Conservation (phyloP, 352 stramenopile genomes). For the Pythium periplocum region DNA sequence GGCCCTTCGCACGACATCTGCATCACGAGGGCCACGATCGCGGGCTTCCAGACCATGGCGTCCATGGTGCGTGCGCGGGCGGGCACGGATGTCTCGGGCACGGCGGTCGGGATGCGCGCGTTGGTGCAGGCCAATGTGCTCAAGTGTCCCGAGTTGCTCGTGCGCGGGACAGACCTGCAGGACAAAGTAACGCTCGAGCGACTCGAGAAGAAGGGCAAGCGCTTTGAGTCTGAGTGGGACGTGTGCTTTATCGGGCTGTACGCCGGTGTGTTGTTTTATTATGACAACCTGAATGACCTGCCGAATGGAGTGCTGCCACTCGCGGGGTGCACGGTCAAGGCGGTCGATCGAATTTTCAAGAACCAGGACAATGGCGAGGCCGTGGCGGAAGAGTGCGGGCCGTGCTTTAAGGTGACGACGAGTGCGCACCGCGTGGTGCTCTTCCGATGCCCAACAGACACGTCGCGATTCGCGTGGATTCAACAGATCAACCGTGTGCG, state of each 20-base stretch:
- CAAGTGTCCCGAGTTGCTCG: slow-evolving; percentile 30
- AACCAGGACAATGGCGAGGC: slow-evolving; percentile 22
- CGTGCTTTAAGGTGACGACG: slow-evolving; percentile 39
- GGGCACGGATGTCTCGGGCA: not conserved
- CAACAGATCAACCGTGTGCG: slow-evolving; percentile 12
- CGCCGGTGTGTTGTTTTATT: slow-evolving; percentile 31
- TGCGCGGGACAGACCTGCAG: slow-evolving; percentile 24
- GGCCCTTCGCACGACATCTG: too few species aligned
- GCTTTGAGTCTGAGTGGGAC: slow-evolving; percentile 35
- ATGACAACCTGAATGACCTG: slow-evolving; percentile 23
- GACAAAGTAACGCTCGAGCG: slow-evolving; percentile 3
- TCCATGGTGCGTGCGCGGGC: too few species aligned
- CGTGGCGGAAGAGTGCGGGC: slow-evolving; percentile 26
- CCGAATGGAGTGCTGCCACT: slow-evolving; percentile 29
- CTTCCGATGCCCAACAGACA: slow-evolving; percentile 23
- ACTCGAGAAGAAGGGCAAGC: slow-evolving; percentile 34
- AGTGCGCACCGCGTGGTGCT: slow-evolving; percentile 29
- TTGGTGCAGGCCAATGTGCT: slow-evolving; percentile 10
- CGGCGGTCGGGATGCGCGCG: not conserved
- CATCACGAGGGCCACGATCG: too few species aligned
- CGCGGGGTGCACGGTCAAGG: slow-evolving; percentile 22
- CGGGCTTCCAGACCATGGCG: too few species aligned
- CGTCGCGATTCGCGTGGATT: slow-evolving; percentile 16
- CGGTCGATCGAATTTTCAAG: slow-evolving; percentile 37
- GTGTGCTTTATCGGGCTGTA: slow-evolving; percentile 26